A percentile compares a stretch with the other conserved stretches of the same genome.
These are phyloP conservation scores for Dothidotthia symphoricarpi DNA, from an alignment of 2,329 filamentous ascomycete genomes.

Conservation along the genomic window DNA sequence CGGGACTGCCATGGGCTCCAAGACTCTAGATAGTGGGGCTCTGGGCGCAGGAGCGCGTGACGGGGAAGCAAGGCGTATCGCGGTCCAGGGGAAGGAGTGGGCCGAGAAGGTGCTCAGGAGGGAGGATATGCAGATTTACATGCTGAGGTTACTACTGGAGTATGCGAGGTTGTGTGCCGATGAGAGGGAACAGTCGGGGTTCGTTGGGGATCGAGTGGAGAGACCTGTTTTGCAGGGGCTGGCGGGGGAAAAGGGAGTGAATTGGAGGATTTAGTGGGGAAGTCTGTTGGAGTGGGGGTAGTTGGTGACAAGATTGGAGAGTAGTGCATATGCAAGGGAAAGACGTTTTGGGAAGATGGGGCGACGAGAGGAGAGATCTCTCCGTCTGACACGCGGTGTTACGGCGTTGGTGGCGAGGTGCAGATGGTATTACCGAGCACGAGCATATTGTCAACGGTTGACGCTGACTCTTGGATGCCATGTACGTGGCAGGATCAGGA, in stretches of 20 bases:
- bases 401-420: slow-evolving; percentile 5
- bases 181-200: slow-evolving; percentile 42
- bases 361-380: not conserved
- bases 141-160: slow-evolving; percentile 56
- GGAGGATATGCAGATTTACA: slow-evolving; percentile 74
- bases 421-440: slow-evolving; percentile 3
- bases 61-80: slow-evolving; percentile 61
- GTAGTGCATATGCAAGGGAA: no score
- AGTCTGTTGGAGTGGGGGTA: no score
- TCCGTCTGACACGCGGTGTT: slow-evolving; percentile 1
- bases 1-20: slow-evolving; percentile 41
- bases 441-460: not conserved
- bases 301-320: no score
- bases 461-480: not conserved
- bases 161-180: slow-evolving; percentile 47
- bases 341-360: no score
- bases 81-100: slow-evolving; percentile 65
- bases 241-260: no score
- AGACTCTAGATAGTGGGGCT: slow-evolving; percentile 1
- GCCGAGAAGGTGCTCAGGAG: slow-evolving; percentile 64
- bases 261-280: no score
- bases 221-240: not conserved
- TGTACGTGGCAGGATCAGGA: slow-evolving; percentile 9
- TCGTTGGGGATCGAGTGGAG: slow-evolving; percentile 27
- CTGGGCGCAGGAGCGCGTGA: slow-evolving; percentile 48